Evolutionary conservation across 78 protist genomes (phyloP).

Genomic region (Capsaspora owczarzaki): DNA sequence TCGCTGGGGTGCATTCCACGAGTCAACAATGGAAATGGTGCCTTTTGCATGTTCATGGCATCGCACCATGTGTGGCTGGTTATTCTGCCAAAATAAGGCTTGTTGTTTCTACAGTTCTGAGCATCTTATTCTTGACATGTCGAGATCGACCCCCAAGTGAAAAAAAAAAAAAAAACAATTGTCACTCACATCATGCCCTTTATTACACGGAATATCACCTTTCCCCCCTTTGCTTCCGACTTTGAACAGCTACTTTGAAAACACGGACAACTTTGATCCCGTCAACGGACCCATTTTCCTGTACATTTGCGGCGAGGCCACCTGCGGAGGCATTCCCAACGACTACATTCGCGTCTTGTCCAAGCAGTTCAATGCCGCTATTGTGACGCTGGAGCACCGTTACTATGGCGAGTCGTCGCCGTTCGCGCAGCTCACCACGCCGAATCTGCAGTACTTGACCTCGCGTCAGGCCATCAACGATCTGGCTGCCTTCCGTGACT

Average conservation of each 20-base stretch:
- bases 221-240: too few relatives aligned
- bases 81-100: too few relatives aligned
- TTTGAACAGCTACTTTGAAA: neutral
- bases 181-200: too few relatives aligned
- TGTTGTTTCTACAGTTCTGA: too few relatives aligned
- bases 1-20: neutral
- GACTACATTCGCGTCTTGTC: neutral
- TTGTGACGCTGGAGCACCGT: constrained; percentile 73
- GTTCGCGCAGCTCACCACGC: constrained; percentile 23
- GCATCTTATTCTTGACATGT: too few relatives aligned
- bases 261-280: neutral
- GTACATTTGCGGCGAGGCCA: constrained; percentile 1
- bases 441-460: constrained; percentile 54
- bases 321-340: neutral
- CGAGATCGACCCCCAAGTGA: too few relatives aligned
- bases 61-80: too few relatives aligned
- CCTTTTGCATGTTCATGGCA: too few relatives aligned
- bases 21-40: too few relatives aligned
- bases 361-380: constrained; percentile 6
- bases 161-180: too few relatives aligned
- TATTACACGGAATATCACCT: too few relatives aligned
- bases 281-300: neutral
- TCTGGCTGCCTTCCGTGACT: constrained; percentile 14
- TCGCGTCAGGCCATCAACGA: constrained; percentile 57
- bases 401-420: constrained; percentile 74